Evolutionary conservation across 2,329 filamentous ascomycete species (phyloP), one percentile per base, ranked within the genome.

Genomic region (Fusarium sp.): DNA sequence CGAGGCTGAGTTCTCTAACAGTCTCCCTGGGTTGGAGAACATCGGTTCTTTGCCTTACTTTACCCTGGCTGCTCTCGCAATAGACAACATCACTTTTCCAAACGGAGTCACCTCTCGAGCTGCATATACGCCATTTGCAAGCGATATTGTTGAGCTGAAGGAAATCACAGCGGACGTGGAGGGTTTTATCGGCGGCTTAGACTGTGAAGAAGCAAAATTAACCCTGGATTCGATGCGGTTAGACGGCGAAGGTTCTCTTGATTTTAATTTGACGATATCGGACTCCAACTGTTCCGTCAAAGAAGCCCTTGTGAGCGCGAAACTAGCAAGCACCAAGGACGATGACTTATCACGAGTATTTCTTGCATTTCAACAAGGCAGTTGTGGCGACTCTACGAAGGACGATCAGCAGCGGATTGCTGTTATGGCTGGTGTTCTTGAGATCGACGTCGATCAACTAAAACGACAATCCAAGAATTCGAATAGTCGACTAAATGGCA

Each of bases 81-180:
- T 70, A 5, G 62, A 64, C 30, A 75, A 75, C 43, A 61, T 75
- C 33, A 67, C 66, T 19, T 73, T 66, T 32, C 79, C 79, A 1
- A 74, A 77, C 5, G 79, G 79, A 4, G 66, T 75, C 2, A 75
- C 78, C 10, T 46, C 67, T 15, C 64, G 71, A n/a, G 77, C 75
- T 48, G 78, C 79, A 7, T 80, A 78, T 33, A 76, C 79, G 33
- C 71, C 74, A 3, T 81, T 81, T 35, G 46, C 62, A 13, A 65
- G 63, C 41, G 59, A 75, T 19, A 47, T 73, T 15, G 53, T 71
- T 66, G 19, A 76, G 67, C 17, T 70, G 22, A 20, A 56, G 19
- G 68, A 73, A 15, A 51, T 80, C 10, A 69, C 67, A 17, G 75
- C 78, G 7, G 73, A 67, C 1, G 78, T 82, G 1, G 74, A 80